A percentile compares a stretch with the other conserved stretches of the same genome.
phyloP scores from a whole-genome alignment of 441 rosid genomes.

The Hura crepitans region DNA sequence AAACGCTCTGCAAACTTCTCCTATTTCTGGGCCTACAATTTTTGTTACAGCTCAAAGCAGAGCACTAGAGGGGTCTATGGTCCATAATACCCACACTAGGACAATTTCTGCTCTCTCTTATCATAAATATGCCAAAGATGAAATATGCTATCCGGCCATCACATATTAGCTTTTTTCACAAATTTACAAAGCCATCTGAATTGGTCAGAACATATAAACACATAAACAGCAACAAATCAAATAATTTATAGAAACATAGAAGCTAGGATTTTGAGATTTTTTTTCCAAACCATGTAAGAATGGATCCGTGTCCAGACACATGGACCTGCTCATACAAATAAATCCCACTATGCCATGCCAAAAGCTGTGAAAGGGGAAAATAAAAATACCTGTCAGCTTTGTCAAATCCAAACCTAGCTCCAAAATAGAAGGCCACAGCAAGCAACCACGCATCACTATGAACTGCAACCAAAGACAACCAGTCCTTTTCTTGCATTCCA shows the following conservation, averaged over 20 bases:
- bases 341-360: too few relatives aligned
- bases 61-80: background rate
- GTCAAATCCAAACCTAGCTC: constrained; percentile 57
- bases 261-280: background rate
- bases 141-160: background rate
- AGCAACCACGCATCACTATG: constrained; percentile 74
- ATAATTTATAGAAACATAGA: background rate
- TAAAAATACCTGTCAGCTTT: constrained; percentile 43
- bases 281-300: background rate
- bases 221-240: background rate
- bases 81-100: background rate
- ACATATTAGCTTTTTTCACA: background rate
- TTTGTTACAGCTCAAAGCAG: background rate
- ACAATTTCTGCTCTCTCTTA: background rate
- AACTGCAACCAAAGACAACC: constrained; percentile 59
- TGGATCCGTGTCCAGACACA: background rate
- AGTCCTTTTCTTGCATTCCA: constrained; percentile 73
- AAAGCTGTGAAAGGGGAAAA: background rate
- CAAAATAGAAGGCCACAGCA: constrained; percentile 69
- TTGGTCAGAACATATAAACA: background rate
- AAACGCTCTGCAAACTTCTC: background rate
- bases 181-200: background rate
- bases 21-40: background rate
- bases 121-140: constrained; percentile 2
- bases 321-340: too few relatives aligned